Base-by-base conservation (phyloP, 257 asterid species). In the Gentiana straminea region DNA sequence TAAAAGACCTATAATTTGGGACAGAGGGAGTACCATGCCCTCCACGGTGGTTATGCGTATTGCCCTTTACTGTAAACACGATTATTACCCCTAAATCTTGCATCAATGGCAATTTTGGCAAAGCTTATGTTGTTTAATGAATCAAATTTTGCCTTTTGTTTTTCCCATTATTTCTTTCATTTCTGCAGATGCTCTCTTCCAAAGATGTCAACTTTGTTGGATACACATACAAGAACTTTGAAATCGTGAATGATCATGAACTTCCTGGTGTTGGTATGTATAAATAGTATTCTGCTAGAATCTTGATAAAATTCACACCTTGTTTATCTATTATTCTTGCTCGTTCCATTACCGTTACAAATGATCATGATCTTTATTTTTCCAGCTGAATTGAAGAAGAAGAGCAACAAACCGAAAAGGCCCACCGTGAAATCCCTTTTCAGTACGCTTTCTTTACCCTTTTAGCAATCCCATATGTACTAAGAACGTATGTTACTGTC, bases 191-290 rank as follows among this genome's bases (percentile, higher is more conserved):
- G 98, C 92, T 92, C 62, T 64, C 97, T 1, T 88, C 98, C 2
- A 92, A 92, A 79, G 98, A 92, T 41, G 97, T 83, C 78, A 92
- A 92, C 77, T 92, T 92, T 68, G 67, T 92, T 93, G 98, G 98
- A 48, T 92, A 92, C 76, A 92, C 98, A 69, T 92, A 88, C 60
- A 92, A 88, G 77, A 92, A 92, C 71, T 88, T 83, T 57, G 98
- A 92, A 77, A 92, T 89, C 55, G 93, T 83, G 59, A 89, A 86
- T 57, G 97, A 89, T 50, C 88, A 89, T 13, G 93, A 86, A 62
- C 94, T 86, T 58, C 81, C 93, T 12, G 94, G 94, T 72, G 78
- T 89, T 48, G 82, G 97, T 89, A 81, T 57, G 46, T 2, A 2
- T 4, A 10, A 24, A 10, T 55, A 52, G 35, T 35, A 56, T 65